A percentile compares a stretch with the other conserved stretches of the same genome.
phyloP scores from a whole-genome alignment of 345 rosid genomes.

The Adansonia digitata region DNA sequence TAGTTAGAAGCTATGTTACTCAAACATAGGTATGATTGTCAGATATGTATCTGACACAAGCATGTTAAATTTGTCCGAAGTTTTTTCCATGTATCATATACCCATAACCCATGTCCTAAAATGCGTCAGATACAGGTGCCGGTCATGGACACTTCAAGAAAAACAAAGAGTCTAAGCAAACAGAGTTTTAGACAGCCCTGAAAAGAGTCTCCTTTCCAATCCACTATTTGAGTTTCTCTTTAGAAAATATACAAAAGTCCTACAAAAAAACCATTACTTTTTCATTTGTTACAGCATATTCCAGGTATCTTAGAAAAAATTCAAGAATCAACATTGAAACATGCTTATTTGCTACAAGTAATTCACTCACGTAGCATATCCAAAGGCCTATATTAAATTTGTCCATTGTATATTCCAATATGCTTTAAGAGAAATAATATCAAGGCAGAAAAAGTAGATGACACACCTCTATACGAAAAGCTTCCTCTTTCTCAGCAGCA shows the following conservation, averaged over 20 bases:
- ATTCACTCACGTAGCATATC: neutral
- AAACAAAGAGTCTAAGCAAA: too few species aligned
- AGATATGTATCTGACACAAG: too few species aligned
- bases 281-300: neutral
- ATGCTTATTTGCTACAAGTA: neutral
- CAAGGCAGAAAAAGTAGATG: conserved; percentile 7
- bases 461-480: conserved; percentile 82
- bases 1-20: too few species aligned
- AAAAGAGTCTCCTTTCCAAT: neutral
- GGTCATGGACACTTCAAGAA: too few species aligned
- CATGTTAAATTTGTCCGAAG: too few species aligned
- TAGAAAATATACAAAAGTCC: neutral
- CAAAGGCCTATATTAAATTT: neutral
- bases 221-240: neutral
- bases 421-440: neutral
- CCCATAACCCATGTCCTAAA: too few species aligned
- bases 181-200: neutral
- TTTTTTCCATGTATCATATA: too few species aligned
- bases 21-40: too few species aligned
- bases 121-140: too few species aligned
- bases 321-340: neutral
- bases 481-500: conserved; percentile 74
- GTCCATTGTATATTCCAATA: neutral
- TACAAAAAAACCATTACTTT: neutral
- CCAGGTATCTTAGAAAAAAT: neutral